These are phyloP conservation scores for Hypoxylon sp. DNA, from an alignment of 2,329 filamentous ascomycete genomes.

Conservation along the genomic window DNA sequence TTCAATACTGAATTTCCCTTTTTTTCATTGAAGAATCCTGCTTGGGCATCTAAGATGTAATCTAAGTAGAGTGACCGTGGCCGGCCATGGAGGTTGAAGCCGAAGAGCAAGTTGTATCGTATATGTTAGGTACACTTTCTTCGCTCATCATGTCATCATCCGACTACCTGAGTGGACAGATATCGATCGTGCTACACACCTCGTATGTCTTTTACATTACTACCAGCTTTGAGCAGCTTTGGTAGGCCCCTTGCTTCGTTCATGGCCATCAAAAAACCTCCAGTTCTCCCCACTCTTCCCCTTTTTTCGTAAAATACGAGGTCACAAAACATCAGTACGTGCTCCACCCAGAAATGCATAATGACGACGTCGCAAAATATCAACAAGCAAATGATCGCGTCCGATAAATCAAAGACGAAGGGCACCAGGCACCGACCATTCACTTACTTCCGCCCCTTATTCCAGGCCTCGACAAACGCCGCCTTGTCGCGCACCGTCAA, in stretches of 20 bases:
- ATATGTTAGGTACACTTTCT: constrained; percentile 6
- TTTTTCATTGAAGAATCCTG: not conserved
- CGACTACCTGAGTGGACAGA: not conserved
- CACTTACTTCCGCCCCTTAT: constrained; percentile 49
- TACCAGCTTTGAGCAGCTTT: not conserved
- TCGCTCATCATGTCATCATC: not conserved
- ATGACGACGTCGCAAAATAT: constrained; percentile 21
- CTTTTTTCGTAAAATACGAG: constrained; percentile 1
- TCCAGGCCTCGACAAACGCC: constrained; percentile 77
- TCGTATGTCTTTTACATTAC: not conserved
- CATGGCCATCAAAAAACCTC: not conserved
- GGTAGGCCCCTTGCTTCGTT: not conserved
- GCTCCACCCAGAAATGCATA: constrained; percentile 25
- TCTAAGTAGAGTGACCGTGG: not conserved
- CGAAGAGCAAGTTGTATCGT: not conserved
- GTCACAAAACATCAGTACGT: constrained; percentile 22
- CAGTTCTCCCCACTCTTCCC: not conserved
- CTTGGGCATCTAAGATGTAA: constrained; percentile 2
- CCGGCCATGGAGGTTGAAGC: constrained; percentile 1
- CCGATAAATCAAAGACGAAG: not conserved
- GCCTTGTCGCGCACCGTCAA: constrained; percentile 84
- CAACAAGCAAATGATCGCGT: constrained; percentile 6
- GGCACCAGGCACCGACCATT: not conserved
- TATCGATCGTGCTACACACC: not conserved
- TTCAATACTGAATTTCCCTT: too few relatives aligned